A percentile compares a stretch with the other conserved stretches of the same genome.
Evolutionary conservation across 106 monocot species (phyloP).

Genomic region (Iris macrosiphon): DNA sequence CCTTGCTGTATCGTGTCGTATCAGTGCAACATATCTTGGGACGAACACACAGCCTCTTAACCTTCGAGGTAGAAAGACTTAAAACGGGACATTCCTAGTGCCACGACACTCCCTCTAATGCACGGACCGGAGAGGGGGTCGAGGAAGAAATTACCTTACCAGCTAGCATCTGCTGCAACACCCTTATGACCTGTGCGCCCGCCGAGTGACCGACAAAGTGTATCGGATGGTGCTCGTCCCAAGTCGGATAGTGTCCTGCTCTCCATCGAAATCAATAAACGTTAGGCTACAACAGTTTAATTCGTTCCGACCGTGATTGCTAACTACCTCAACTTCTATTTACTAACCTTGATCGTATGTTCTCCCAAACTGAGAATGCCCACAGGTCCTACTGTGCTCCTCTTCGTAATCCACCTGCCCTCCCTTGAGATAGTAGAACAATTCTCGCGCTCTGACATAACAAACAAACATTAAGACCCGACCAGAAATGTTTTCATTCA

Average conservation of each 20-base stretch:
- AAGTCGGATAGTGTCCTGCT: conserved; percentile 37
- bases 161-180: conserved; percentile 53
- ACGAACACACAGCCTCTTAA: too few species aligned
- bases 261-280: background rate
- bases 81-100: too few species aligned
- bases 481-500: too few species aligned
- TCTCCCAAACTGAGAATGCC: conserved; percentile 7
- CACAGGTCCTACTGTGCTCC: conserved; percentile 4
- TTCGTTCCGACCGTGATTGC: too few species aligned
- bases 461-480: too few species aligned
- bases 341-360: conserved; percentile 1
- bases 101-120: too few species aligned
- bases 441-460: conserved; percentile 3
- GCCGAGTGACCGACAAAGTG: conserved; percentile 52
- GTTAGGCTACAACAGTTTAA: background rate
- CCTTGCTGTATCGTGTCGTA: too few species aligned
- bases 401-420: conserved; percentile 8
- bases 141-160: conserved; percentile 38
- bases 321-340: background rate
- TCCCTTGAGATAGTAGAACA: conserved; percentile 14
- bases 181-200: conserved; percentile 39
- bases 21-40: too few species aligned
- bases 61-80: too few species aligned
- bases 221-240: conserved; percentile 40
- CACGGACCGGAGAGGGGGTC: too few species aligned